Base-by-base conservation (phyloP, 768 basidiomycete genomes). In the Coprinopsis strossmayeri region DNA sequence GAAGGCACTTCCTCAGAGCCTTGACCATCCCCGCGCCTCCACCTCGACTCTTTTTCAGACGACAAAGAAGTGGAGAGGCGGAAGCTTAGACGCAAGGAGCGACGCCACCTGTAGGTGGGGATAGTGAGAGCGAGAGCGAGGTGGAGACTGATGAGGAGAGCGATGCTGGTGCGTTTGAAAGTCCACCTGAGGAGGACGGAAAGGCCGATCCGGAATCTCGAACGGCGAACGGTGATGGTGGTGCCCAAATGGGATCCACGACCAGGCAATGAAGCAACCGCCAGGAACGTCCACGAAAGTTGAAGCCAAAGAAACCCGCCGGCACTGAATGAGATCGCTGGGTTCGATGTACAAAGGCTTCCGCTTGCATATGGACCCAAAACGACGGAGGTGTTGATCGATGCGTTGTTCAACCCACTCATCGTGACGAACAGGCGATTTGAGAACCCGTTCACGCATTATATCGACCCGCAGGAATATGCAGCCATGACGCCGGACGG, bases 391-490 rank as follows among this genome's bases (percentile, higher is more conserved):
- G 70, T 71, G 30, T 71, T 91, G 34, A 89, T 90, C 58, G 88
- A 91, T 48, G 80, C 84, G 3, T 61, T 91, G 21, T 91, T 91
- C 61, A 91, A 91, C 56, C 87, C 88, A 1, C 71, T 72, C 1
- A 73, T 70, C 1, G 76, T 76, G 10, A 67, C 66, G 1, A 69
- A 72, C 34, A 58, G 55, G 53, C 55, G 56, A 15, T 58, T 63
- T 28, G 67, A 71, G 50, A 66, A 62, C 34, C 75, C 73, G 13
- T 74, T 77, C 52, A 74, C 72, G 30, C 53, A 68, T 10, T 69
- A 66, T 45, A 61, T 67, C 3, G 37, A 37, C 27, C 50, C 50
- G 3, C 21, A 28, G 10, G 50, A 51, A 17, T 3, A 45, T 1
- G 50, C 26, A 15, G 20, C 10, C n/a, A 51, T 35, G 37, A 41